A percentile compares a stretch with the other conserved stretches of the same genome.
Evolutionary conservation across 441 rosid species (phyloP).

Genomic region (Populus hybrid): DNA sequence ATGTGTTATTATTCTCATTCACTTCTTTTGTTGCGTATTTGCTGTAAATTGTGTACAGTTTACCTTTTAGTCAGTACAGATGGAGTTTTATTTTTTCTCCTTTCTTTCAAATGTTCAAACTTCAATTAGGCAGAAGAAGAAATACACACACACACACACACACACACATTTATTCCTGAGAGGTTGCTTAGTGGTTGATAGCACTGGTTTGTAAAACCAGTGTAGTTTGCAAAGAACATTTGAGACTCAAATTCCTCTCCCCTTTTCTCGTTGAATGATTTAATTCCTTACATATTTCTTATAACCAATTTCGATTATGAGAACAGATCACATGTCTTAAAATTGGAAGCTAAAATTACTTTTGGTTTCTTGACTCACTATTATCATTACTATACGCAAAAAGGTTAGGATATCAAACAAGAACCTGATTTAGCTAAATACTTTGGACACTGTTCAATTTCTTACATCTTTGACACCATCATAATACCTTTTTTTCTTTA

Average conservation of each 20-base stretch:
- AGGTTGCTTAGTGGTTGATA: background rate
- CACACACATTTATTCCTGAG: background rate
- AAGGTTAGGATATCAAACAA: background rate
- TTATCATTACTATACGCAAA: background rate
- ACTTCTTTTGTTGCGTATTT: background rate
- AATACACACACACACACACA: too few relatives aligned
- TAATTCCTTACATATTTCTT: background rate
- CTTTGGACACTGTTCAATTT: too few relatives aligned
- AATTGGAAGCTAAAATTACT: background rate
- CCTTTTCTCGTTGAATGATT: background rate
- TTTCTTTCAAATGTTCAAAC: background rate
- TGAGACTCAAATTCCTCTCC: background rate
- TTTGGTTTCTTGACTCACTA: background rate
- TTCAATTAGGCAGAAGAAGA: background rate
- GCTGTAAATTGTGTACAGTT: background rate
- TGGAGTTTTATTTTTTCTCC: background rate
- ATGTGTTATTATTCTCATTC: background rate
- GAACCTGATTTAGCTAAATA: background rate
- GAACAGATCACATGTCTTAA: background rate
- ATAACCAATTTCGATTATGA: background rate
- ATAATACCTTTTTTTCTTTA: too few relatives aligned
- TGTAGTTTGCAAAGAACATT: too few relatives aligned
- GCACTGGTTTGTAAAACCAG: too few relatives aligned
- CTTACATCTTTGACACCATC: too few relatives aligned
- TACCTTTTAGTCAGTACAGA: background rate